These are phyloP conservation scores for Globisporangium sylvaticum DNA, from an alignment of 352 stramenopile species.

Conservation along the genomic window DNA sequence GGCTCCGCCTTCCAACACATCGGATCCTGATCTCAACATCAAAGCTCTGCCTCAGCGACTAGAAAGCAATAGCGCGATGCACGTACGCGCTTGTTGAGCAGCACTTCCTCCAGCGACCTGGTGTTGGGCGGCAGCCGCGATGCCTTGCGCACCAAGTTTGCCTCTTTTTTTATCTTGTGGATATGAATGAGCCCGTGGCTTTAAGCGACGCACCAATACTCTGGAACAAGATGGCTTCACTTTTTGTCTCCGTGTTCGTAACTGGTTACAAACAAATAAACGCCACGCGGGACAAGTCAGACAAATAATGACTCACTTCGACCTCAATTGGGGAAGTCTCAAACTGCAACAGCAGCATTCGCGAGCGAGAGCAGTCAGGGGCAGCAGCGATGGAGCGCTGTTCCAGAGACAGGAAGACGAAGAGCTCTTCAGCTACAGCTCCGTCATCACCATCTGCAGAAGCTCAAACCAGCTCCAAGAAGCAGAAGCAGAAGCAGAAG, in stretches of 20 bases:
- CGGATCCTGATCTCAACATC: neutral
- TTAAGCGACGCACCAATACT: neutral
- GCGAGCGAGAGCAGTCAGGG: neutral
- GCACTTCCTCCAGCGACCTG: slow-evolving; percentile 67
- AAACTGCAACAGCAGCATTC: neutral
- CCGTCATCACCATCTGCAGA: neutral
- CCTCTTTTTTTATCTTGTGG: slow-evolving; percentile 12
- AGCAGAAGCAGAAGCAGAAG: neutral
- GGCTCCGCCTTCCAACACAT: too few relatives aligned
- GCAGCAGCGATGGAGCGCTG: neutral
- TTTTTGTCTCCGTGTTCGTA: neutral
- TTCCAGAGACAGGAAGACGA: neutral
- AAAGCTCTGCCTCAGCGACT: neutral
- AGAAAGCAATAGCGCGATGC: neutral
- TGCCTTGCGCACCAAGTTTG: slow-evolving; percentile 67
- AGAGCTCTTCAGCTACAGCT: neutral
- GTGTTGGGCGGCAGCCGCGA: slow-evolving; percentile 44
- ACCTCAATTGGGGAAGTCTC: neutral
- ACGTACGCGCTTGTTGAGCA: slow-evolving; percentile 25
- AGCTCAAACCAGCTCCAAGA: neutral
- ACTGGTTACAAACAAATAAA: neutral
- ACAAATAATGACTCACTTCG: slow-evolving; percentile 1
- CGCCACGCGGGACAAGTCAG: neutral
- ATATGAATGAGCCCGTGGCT: neutral
- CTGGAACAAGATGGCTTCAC: neutral